phyloP scores from a whole-genome alignment of 148 eudicot genomes.

The Cornus suecica region DNA sequence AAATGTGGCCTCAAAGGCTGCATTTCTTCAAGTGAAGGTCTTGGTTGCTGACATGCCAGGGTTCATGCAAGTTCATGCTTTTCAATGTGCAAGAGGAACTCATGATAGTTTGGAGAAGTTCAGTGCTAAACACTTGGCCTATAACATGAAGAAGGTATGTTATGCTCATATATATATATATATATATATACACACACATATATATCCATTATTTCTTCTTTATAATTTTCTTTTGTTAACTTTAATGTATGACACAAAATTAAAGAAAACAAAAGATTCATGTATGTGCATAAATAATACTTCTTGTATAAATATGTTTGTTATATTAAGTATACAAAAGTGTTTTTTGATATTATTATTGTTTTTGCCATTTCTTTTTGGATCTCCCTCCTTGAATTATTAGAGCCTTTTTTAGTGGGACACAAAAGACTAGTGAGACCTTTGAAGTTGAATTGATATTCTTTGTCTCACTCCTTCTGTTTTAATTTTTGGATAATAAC shows the following conservation, averaged over 20 bases:
- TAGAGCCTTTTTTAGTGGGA: background rate
- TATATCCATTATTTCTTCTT: no score
- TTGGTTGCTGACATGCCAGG: conserved; percentile 85
- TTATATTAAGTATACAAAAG: background rate
- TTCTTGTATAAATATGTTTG: no score
- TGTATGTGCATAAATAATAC: no score
- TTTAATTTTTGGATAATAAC: background rate
- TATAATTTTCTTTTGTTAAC: background rate
- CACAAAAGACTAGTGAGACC: background rate
- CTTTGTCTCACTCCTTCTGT: background rate
- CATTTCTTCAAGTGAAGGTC: conserved; percentile 56
- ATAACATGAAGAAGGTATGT: conserved; percentile 71
- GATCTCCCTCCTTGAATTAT: conserved; percentile 4
- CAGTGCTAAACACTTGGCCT: conserved; percentile 70
- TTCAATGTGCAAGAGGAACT: conserved; percentile 65
- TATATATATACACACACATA: no score
- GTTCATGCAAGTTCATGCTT: conserved; percentile 87
- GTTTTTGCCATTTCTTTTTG: conserved; percentile 6
- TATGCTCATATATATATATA: background rate
- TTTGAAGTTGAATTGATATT: background rate
- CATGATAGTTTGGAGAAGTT: conserved; percentile 79
- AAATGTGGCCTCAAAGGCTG: conserved; percentile 35
- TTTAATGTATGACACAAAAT: no score
- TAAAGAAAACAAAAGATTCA: no score
- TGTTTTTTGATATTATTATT: background rate